Conservation (phyloP, 2,329 filamentous ascomycete species). For the Daldinia eschscholtzii region DNA sequence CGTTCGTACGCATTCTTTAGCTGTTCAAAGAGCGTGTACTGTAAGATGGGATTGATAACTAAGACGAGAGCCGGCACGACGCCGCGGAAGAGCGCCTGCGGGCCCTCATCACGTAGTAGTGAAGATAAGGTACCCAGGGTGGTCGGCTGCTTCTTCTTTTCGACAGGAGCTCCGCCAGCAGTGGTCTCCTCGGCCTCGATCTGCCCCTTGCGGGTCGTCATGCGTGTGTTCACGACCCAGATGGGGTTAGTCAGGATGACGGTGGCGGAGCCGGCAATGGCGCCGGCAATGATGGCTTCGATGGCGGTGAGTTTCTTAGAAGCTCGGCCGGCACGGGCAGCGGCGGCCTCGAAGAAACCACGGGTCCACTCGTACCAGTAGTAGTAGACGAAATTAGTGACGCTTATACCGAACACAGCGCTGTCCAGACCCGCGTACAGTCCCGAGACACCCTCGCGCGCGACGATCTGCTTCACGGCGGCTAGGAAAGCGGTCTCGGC, state of each 20-base stretch:
- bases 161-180: conserved; percentile 49
- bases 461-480: conserved; percentile 86
- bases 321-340: conserved; percentile 77
- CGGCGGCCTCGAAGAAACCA: conserved; percentile 84
- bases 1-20: conserved; percentile 91
- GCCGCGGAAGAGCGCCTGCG: conserved; percentile 86
- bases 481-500: conserved; percentile 86
- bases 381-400: conserved; percentile 99
- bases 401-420: conserved; percentile 95
- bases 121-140: conserved; percentile 85
- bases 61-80: conserved; percentile 93
- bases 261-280: conserved; percentile 91
- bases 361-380: conserved; percentile 99
- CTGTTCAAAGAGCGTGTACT: conserved; percentile 99
- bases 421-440: conserved; percentile 95
- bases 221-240: conserved; percentile 98
- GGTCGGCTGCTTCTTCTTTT: conserved; percentile 68
- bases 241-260: conserved; percentile 98
- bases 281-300: conserved; percentile 95
- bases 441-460: conserved; percentile 88
- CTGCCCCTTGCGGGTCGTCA: conserved; percentile 85
- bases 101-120: conserved; percentile 86
- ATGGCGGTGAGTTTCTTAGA: conserved; percentile 87
- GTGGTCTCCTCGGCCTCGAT: conserved; percentile 49
- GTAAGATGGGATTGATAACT: conserved; percentile 97